Conservation (phyloP, 2,329 filamentous ascomycete genomes). For the Pleochaeta shiraiana region DNA sequence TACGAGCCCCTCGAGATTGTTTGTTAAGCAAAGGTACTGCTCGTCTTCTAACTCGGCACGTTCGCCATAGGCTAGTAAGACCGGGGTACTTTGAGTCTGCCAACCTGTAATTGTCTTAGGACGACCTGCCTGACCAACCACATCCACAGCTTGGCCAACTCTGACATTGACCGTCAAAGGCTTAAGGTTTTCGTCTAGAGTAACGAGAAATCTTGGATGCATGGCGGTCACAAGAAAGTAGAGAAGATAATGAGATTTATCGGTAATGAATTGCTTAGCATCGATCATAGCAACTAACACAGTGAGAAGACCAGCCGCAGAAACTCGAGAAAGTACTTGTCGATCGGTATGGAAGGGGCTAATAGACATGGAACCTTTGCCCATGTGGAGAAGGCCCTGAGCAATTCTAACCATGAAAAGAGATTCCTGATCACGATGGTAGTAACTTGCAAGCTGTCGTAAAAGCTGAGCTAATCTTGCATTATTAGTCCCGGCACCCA, state of each 20-base stretch:
- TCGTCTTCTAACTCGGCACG: constrained; percentile 94
- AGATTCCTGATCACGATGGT: constrained; percentile 87
- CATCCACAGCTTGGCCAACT: constrained; percentile 93
- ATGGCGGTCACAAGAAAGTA: constrained; percentile 96
- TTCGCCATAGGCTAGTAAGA: constrained; percentile 84
- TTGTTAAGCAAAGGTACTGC: constrained; percentile 83
- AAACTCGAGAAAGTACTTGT: constrained; percentile 80
- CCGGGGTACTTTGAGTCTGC: constrained; percentile 99
- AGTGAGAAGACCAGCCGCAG: constrained; percentile 70
- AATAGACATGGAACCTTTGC: constrained; percentile 88
- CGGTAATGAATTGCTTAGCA: constrained; percentile 60
- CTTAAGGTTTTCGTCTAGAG: constrained; percentile 82
- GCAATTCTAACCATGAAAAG: constrained; percentile 99
- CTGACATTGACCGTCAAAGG: constrained; percentile 90
- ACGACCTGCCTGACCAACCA: constrained; percentile 88
- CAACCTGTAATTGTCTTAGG: constrained; percentile 99
- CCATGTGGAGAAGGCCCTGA: constrained; percentile 95
- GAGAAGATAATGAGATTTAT: constrained; percentile 65
- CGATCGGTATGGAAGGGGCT: constrained; percentile 99
- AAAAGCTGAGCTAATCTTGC: constrained; percentile 87
- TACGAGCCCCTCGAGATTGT: constrained; percentile 79
- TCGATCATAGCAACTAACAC: constrained; percentile 90
- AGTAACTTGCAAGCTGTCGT: constrained; percentile 90
- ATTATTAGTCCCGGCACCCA: constrained; percentile 95
- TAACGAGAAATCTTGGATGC: constrained; percentile 91